A percentile compares a stretch with the other conserved stretches of the same genome.
phyloP scores from a whole-genome alignment of 2,329 filamentous ascomycete genomes.

The Thelonectria rubi region DNA sequence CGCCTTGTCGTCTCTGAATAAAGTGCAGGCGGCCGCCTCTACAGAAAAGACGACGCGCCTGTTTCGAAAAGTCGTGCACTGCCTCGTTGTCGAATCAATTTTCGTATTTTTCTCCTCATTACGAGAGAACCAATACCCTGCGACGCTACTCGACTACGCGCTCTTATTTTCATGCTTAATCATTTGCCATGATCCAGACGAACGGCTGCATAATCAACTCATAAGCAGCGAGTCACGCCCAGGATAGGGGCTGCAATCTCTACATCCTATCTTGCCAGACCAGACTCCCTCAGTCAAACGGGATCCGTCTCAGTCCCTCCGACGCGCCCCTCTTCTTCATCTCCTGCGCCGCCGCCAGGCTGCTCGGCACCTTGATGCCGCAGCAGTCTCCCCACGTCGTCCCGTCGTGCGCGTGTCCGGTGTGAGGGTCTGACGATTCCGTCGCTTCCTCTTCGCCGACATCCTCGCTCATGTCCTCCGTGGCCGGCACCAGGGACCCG shows the following conservation, averaged over 20 bases:
- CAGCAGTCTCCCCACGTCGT: conserved; percentile 94
- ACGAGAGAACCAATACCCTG: background rate
- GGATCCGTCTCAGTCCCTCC: conserved; percentile 74
- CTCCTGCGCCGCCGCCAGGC: conserved; percentile 88
- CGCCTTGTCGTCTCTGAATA: background rate
- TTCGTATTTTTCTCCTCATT: background rate
- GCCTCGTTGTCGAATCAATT: background rate
- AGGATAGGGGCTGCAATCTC: conserved; percentile 15
- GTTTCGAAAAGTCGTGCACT: background rate
- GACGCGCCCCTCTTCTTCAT: conserved; percentile 76
- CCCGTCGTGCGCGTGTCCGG: conserved; percentile 70
- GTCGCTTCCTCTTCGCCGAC: conserved; percentile 56
- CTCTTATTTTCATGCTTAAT: background rate
- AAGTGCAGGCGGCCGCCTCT: background rate
- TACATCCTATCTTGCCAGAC: conserved; percentile 13
- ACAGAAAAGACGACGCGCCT: background rate
- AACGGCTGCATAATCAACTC: no score
- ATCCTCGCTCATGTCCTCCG: conserved; percentile 81
- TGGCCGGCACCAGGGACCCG: conserved; percentile 82
- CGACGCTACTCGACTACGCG: background rate
- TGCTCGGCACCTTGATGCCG: conserved; percentile 96
- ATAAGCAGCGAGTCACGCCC: background rate
- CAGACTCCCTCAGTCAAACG: conserved; percentile 72
- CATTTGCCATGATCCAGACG: background rate
- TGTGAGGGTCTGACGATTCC: conserved; percentile 68